Conservation (phyloP, 2,329 filamentous ascomycete species). For the Pseudocercospora macadamiae region DNA sequence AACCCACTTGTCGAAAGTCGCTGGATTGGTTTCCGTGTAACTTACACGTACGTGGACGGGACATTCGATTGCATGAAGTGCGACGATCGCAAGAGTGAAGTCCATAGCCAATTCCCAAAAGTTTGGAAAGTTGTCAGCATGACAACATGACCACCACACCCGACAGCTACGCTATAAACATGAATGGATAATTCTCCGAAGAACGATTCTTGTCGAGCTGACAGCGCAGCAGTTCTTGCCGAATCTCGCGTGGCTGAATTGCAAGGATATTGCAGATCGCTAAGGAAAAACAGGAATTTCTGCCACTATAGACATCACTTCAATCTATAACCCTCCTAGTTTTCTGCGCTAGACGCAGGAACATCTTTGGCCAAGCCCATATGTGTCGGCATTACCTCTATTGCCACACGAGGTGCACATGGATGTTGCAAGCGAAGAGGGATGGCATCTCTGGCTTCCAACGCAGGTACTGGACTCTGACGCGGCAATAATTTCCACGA, state of each 20-base stretch:
- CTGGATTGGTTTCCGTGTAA: no score
- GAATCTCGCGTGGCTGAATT: not conserved
- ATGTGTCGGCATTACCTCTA: not conserved
- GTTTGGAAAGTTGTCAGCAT: not conserved
- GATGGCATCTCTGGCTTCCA: not conserved
- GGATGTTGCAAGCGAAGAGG: not conserved
- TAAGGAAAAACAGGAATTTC: not conserved
- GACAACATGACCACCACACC: not conserved
- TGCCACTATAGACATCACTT: slow-evolving; percentile 3
- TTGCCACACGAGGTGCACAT: not conserved
- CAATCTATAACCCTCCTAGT: slow-evolving; percentile 9
- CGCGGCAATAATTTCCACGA: not conserved
- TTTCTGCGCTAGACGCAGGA: not conserved
- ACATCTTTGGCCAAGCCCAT: not conserved
- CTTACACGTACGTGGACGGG: no score
- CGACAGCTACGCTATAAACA: not conserved
- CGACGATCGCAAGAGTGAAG: not conserved
- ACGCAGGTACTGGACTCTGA: not conserved
- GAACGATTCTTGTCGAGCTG: not conserved
- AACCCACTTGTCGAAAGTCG: no score
- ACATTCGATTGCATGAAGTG: not conserved
- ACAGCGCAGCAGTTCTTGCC: slow-evolving; percentile 4
- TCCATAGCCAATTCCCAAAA: not conserved
- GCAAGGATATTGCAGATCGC: not conserved
- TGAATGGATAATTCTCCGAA: not conserved